phyloP scores from a whole-genome alignment of 1,139 yeast genomes.

The Starmera stellimalicola region DNA sequence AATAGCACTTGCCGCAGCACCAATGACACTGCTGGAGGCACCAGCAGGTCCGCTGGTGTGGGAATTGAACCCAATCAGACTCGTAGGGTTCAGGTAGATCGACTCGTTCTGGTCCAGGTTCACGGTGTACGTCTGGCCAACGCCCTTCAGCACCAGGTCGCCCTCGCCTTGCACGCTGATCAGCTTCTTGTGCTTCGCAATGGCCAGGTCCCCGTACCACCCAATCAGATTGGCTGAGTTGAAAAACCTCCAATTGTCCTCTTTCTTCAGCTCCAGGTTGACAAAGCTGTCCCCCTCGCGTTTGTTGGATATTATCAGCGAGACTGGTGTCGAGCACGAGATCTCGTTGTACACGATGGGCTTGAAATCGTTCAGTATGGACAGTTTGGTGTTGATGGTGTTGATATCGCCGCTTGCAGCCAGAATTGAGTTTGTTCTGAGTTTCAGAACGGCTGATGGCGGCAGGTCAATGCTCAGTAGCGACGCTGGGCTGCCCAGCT shows the following conservation, averaged over 20 bases:
- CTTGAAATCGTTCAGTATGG: constrained; percentile 7
- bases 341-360: constrained; percentile 15
- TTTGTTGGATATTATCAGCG: constrained; percentile 14
- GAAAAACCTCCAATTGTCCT: constrained; percentile 7
- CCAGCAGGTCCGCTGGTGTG: constrained; percentile 1
- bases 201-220: constrained; percentile 11
- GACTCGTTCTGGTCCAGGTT: constrained; percentile 6
- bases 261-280: constrained; percentile 6
- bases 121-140: constrained; percentile 1
- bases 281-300: constrained; percentile 9
- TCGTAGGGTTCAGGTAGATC: constrained; percentile 7
- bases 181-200: neutral
- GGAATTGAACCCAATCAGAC: constrained; percentile 7
- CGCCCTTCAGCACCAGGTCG: constrained; percentile 10
- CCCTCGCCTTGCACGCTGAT: constrained; percentile 3
- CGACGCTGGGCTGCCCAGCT: constrained; percentile 34
- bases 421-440: constrained; percentile 33
- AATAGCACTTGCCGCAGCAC: too few species aligned
- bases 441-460: constrained; percentile 35
- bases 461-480: constrained; percentile 39
- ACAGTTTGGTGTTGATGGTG: constrained; percentile 8
- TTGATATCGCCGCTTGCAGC: constrained; percentile 35
- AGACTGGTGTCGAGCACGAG: constrained; percentile 16
- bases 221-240: constrained; percentile 8
- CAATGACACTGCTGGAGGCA: too few species aligned